These are phyloP conservation scores for Williopsis jadinii DNA, from an alignment of 1,139 yeast species.

Conservation along the genomic window DNA sequence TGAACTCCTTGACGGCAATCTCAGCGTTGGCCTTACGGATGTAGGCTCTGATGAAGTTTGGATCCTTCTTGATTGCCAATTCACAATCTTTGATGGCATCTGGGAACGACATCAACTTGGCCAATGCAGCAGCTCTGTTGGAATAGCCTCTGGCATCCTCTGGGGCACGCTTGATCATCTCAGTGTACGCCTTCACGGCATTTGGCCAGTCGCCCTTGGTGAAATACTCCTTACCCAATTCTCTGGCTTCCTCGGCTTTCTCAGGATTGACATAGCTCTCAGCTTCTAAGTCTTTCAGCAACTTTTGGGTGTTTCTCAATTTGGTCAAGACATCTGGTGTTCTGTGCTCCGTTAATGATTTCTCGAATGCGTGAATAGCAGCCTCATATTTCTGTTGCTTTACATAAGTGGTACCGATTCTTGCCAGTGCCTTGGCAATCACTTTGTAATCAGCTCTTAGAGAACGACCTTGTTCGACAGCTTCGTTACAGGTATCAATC, in stretches of 20 bases:
- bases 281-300: conserved; percentile 70
- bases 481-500: conserved; percentile 70
- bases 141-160: conserved; percentile 96
- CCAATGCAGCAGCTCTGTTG: conserved; percentile 94
- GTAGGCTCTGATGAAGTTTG: conserved; percentile 86
- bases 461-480: conserved; percentile 87
- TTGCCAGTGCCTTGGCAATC: conserved; percentile 88
- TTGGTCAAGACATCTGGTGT: conserved; percentile 89
- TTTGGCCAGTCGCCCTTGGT: conserved; percentile 93
- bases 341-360: conserved; percentile 94
- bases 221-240: conserved; percentile 85
- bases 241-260: conserved; percentile 92
- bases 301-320: conserved; percentile 82
- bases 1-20: conserved; percentile 83
- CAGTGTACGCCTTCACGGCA: conserved; percentile 91
- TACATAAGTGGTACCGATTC: conserved; percentile 78
- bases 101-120: conserved; percentile 94
- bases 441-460: conserved; percentile 86
- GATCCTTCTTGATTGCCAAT: conserved; percentile 81
- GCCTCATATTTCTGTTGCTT: conserved; percentile 65
- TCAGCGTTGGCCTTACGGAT: conserved; percentile 95
- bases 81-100: conserved; percentile 94
- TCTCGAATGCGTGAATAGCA: conserved; percentile 79
- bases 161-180: conserved; percentile 95
- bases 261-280: conserved; percentile 79